phyloP scores from a whole-genome alignment of 2,329 filamentous ascomycete species.

The Trichoderma simmonsii region DNA sequence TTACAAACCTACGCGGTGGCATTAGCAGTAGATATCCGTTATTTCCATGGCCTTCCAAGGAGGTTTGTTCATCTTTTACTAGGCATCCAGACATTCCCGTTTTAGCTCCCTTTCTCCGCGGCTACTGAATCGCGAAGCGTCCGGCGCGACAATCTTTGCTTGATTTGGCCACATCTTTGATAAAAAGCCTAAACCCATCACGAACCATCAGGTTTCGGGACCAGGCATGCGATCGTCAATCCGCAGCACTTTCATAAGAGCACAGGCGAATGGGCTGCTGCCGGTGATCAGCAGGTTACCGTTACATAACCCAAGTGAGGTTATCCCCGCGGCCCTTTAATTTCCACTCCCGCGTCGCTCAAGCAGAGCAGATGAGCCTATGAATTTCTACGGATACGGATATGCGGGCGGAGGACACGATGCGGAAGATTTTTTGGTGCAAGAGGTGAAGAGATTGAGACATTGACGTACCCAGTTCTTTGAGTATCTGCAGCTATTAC shows the following conservation, averaged over 20 bases:
- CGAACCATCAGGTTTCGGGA: constrained; percentile 1
- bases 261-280: neutral
- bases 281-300: neutral
- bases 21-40: neutral
- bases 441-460: neutral
- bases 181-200: neutral
- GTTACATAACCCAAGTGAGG: neutral
- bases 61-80: neutral
- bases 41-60: neutral
- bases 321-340: constrained; percentile 5
- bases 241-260: neutral
- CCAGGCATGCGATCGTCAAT: neutral
- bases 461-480: neutral
- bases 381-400: neutral
- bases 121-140: neutral
- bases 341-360: neutral
- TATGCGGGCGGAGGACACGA: neutral
- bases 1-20: neutral
- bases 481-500: neutral
- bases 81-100: neutral
- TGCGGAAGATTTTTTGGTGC: neutral
- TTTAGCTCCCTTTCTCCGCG: neutral
- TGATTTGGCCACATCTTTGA: neutral
- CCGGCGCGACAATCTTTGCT: neutral
- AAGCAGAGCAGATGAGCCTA: neutral